phyloP scores from a whole-genome alignment of 208 protist species.

The Novymonas esmeraldas region DNA sequence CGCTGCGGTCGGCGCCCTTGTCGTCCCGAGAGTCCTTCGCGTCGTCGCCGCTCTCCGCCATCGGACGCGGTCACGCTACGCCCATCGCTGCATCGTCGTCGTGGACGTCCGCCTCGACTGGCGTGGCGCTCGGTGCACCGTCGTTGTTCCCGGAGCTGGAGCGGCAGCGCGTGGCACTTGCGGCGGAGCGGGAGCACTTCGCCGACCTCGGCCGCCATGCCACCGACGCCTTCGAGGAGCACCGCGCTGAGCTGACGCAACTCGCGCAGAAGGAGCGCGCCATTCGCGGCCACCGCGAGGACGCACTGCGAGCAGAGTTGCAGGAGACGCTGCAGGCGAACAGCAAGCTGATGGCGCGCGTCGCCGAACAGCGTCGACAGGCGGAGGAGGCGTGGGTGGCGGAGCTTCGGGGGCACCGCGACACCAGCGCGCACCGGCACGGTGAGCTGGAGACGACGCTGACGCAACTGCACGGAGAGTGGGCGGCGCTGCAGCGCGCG shows the following conservation, averaged over 20 bases:
- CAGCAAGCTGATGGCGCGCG: conserved; percentile 28
- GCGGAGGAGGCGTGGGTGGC: conserved; percentile 27
- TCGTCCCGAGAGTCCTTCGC: conserved; percentile 1
- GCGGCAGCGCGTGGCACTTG: conserved; percentile 41
- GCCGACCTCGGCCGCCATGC: conserved; percentile 39
- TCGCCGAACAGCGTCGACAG: conserved; percentile 22
- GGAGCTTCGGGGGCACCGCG: conserved; percentile 33
- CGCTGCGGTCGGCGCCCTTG: no score
- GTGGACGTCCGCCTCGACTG: not conserved
- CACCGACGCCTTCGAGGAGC: conserved; percentile 55
- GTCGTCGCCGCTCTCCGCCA: conserved; percentile 1
- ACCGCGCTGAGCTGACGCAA: conserved; percentile 72
- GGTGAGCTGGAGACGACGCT: conserved; percentile 31
- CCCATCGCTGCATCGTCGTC: not conserved
- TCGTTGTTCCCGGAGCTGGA: conserved; percentile 51
- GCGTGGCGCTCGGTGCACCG: conserved; percentile 18
- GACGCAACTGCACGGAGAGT: conserved; percentile 31
- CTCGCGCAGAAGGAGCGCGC: conserved; percentile 73
- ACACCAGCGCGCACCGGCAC: conserved; percentile 3
- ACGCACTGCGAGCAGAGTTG: conserved; percentile 59
- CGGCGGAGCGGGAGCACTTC: conserved; percentile 66
- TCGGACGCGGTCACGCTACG: not conserved
- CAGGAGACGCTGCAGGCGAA: conserved; percentile 32
- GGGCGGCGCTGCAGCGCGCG: conserved; percentile 29
- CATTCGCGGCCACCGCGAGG: conserved; percentile 50